Conservation (phyloP, 106 monocot species). For the Dioscorea dumetorum region DNA sequence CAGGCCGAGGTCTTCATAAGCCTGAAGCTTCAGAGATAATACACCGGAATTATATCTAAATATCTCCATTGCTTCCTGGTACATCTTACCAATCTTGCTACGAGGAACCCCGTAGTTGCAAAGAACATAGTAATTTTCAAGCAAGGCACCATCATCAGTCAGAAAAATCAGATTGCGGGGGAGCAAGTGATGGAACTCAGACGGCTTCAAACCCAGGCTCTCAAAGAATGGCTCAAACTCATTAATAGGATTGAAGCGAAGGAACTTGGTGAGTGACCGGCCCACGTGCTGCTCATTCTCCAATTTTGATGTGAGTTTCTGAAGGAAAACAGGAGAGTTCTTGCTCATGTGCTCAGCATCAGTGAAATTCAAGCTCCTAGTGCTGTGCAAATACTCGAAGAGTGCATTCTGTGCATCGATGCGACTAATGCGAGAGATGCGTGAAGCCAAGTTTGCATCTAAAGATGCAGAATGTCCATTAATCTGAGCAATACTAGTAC, state of each 20-base stretch:
- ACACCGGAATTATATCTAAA: slow-evolving; percentile 47
- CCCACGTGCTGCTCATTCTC: slow-evolving; percentile 29
- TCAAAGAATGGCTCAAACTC: slow-evolving; percentile 93
- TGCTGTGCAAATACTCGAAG: slow-evolving; percentile 64
- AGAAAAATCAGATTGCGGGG: slow-evolving; percentile 57
- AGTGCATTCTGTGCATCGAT: slow-evolving; percentile 58
- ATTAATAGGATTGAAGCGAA: slow-evolving; percentile 73
- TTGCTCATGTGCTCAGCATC: slow-evolving; percentile 85
- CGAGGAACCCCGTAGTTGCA: slow-evolving; percentile 70
- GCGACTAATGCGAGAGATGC: slow-evolving; percentile 24
- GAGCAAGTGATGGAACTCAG: slow-evolving; percentile 40
- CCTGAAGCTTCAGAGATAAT: slow-evolving; percentile 27
- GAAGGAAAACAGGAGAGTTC: slow-evolving; percentile 55
- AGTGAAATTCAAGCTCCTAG: slow-evolving; percentile 44
- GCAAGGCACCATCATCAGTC: slow-evolving; percentile 37
- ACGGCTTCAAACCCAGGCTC: slow-evolving; percentile 64
- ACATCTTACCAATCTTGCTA: slow-evolving; percentile 70
- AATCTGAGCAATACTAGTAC: not conserved
- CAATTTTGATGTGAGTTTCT: slow-evolving; percentile 40
- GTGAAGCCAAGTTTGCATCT: slow-evolving; percentile 9
- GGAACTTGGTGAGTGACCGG: slow-evolving; percentile 31
- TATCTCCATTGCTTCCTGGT: slow-evolving; percentile 53
- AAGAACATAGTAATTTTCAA: slow-evolving; percentile 60
- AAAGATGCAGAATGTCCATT: not conserved
- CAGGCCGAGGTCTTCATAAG: slow-evolving; percentile 60